These are phyloP conservation scores for Carex myosuroides DNA, from an alignment of 176 grass and related monocot genomes.

Conservation along the genomic window DNA sequence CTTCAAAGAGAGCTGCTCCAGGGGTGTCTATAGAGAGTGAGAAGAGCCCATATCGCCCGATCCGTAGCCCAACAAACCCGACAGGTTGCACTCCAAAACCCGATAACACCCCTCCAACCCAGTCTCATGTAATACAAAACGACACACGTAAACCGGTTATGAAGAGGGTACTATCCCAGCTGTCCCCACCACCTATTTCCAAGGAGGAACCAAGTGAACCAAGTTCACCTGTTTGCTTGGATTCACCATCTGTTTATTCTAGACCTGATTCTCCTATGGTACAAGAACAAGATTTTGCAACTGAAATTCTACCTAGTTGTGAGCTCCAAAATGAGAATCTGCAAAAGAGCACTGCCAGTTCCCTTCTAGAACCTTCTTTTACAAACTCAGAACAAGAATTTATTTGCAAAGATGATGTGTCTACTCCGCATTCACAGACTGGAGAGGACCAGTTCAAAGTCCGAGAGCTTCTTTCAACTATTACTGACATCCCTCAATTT, in stretches of 20 bases:
- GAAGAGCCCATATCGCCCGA: slow-evolving; percentile 37
- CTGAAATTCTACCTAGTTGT: slow-evolving; percentile 25
- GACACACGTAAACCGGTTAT: slow-evolving; percentile 19
- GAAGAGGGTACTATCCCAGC: slow-evolving; percentile 33
- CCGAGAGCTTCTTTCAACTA: slow-evolving; percentile 74
- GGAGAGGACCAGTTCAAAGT: slow-evolving; percentile 89
- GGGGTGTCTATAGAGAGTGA: slow-evolving; percentile 31
- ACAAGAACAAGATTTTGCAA: slow-evolving; percentile 31
- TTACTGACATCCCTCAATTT: slow-evolving; percentile 38
- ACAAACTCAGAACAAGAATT: slow-evolving; percentile 41
- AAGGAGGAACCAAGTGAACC: slow-evolving; percentile 42
- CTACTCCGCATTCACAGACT: slow-evolving; percentile 25
- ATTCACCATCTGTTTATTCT: slow-evolving; percentile 26
- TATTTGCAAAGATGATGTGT: slow-evolving; percentile 56
- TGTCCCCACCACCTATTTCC: slow-evolving; percentile 23
- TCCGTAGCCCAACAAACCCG: slow-evolving; percentile 20
- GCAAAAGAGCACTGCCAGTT: slow-evolving; percentile 46
- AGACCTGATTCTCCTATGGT: slow-evolving; percentile 23
- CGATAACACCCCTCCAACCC: slow-evolving; percentile 29
- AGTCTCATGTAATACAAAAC: slow-evolving; percentile 26
- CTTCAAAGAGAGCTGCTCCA: slow-evolving; percentile 33
- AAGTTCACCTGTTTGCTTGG: slow-evolving; percentile 28
- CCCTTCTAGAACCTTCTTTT: slow-evolving; percentile 38
- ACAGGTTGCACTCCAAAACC: slow-evolving; percentile 17
- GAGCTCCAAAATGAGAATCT: slow-evolving; percentile 44